phyloP scores from a whole-genome alignment of 1,284 basidiomycete genomes.

The Mycena citricolor region DNA sequence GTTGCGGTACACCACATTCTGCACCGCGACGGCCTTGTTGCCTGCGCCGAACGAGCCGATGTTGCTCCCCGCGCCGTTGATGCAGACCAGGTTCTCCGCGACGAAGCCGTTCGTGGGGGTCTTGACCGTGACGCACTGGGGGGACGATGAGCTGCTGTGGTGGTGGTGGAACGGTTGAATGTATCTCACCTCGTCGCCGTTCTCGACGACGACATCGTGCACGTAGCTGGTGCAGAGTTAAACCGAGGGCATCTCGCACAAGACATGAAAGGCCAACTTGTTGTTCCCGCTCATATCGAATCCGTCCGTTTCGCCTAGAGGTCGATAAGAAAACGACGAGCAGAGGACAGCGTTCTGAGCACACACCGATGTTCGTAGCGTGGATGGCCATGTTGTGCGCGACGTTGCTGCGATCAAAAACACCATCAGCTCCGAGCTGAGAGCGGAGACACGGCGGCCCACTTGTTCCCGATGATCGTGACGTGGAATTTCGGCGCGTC shows the following conservation, averaged over 20 bases:
- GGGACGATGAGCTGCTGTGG: background rate
- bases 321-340: background rate
- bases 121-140: constrained; percentile 27
- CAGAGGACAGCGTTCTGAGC: background rate
- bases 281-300: constrained; percentile 18
- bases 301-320: constrained; percentile 12
- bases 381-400: constrained; percentile 17
- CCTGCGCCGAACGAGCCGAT: constrained; percentile 25
- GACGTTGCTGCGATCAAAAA: constrained; percentile 10
- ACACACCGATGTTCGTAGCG: constrained; percentile 11
- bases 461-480: constrained; percentile 20
- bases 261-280: no score
- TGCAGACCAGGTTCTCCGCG: constrained; percentile 24
- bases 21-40: constrained; percentile 14
- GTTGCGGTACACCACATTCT: constrained; percentile 25
- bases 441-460: background rate
- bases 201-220: constrained; percentile 26
- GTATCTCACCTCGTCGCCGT: constrained; percentile 19
- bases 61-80: constrained; percentile 26
- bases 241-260: no score
- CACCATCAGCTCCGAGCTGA: background rate
- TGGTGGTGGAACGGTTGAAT: no score
- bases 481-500: constrained; percentile 18
- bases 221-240: no score
- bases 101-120: constrained; percentile 28